These are phyloP conservation scores for Carpinus viminea DNA, from an alignment of 306 rosid genomes.

Conservation along the genomic window DNA sequence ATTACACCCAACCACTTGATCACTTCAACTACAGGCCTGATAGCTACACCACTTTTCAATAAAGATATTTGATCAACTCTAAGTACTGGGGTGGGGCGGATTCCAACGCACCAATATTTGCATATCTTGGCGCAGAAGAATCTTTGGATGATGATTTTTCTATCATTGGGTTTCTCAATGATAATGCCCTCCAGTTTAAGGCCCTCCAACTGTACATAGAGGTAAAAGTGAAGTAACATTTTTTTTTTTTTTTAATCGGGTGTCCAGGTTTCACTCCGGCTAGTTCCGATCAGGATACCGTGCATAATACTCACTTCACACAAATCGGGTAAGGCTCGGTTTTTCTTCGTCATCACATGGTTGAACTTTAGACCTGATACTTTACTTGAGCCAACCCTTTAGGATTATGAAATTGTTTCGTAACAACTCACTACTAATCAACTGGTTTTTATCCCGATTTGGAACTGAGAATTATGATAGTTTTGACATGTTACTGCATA, in stretches of 20 bases:
- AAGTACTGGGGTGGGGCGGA: slow-evolving; percentile 72
- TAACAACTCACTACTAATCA: too few relatives aligned
- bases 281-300: too few relatives aligned
- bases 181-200: slow-evolving; percentile 55
- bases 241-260: too few relatives aligned
- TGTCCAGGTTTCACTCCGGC: too few relatives aligned
- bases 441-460: background rate
- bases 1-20: slow-evolving; percentile 58
- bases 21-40: slow-evolving; percentile 72
- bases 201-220: slow-evolving; percentile 70
- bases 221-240: slow-evolving; percentile 29
- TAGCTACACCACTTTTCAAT: slow-evolving; percentile 58
- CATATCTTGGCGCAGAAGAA: slow-evolving; percentile 59
- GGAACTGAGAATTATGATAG: background rate
- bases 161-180: slow-evolving; percentile 46
- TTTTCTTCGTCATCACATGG: too few relatives aligned
- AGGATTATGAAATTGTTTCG: too few relatives aligned
- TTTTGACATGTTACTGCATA: background rate
- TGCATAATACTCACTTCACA: too few relatives aligned
- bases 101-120: slow-evolving; percentile 61
- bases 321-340: too few relatives aligned
- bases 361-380: too few relatives aligned
- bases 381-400: too few relatives aligned
- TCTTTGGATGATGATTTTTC: slow-evolving; percentile 32
- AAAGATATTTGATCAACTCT: slow-evolving; percentile 61